Base-by-base conservation (phyloP, 1,139 yeast species). In the Hanseniaspora uvarum region DNA sequence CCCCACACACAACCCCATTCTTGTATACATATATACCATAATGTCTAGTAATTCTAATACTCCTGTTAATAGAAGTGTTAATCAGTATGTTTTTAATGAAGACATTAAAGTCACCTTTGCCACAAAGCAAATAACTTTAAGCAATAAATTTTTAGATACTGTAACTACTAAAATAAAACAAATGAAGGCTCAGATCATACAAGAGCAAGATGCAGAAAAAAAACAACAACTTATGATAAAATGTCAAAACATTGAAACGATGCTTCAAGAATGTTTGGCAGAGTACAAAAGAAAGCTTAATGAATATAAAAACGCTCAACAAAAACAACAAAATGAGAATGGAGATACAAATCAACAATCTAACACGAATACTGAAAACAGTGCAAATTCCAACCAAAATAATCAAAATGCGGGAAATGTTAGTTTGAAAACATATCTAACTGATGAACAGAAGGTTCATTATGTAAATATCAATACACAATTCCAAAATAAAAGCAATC, bases 401-500 rank as follows among this genome's bases (percentile, higher is more conserved):
- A 19, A 30, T 5, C 30, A 31, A 44, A 44, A 31, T 3, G 54
- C 46, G 40, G 30, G 58, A 21, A 37, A 33, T 24, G 34, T 41
- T 3, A 46, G 46, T 33, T 30, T 53, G 11, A 49, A 49, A 43
- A 31, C 46, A 21, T 53, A 33, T 24, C 19, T 53, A 16, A 44
- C 40, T n/a, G 46, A 47, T 3, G 55, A 53, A 26, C 55, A 53
- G 39, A 43, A 39, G 12, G 24, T 14, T 2, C 43, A 65, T 24
- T 64, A 65, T 47, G 65, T 64, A 34, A 62, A 61, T 43, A 56
- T 67, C 16, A 56, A 60, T 11, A 63, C 61, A 53, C 67, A 68
- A 53, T 67, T 67, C 36, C 71, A 68, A 55, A 58, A 59, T 33
- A 62, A 64, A 52, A 65, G 63, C 31, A 61, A 60, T 54, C 63